Evolutionary conservation across 2,329 filamentous ascomycete species (phyloP).

Genomic region (Colletotrichum acutatum): DNA sequence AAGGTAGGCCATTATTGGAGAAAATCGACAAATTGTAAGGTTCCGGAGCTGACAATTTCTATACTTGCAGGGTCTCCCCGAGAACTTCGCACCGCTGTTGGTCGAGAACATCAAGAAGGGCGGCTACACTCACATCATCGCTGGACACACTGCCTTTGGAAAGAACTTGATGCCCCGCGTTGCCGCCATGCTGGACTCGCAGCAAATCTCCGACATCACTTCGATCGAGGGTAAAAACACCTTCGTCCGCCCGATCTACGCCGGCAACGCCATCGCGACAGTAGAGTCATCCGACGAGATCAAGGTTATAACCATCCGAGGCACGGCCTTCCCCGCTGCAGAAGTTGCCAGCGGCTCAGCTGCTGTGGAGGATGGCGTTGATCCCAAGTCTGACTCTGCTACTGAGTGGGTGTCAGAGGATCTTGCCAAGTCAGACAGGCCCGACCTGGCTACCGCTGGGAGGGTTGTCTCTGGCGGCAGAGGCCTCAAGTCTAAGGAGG

Average conservation of each 20-base stretch:
- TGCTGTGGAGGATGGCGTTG: constrained; percentile 81
- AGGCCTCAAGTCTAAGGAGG: constrained; percentile 96
- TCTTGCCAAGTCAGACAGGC: constrained; percentile 91
- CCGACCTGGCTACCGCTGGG: constrained; percentile 89
- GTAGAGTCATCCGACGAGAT: constrained; percentile 88
- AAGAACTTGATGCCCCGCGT: constrained; percentile 95
- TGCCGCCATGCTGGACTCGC: constrained; percentile 88
- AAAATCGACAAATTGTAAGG: not conserved
- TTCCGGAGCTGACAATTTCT: not conserved
- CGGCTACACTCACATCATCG: constrained; percentile 91
- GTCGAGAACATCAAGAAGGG: constrained; percentile 98
- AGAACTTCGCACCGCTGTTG: constrained; percentile 93
- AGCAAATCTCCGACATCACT: constrained; percentile 94
- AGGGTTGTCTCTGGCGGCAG: constrained; percentile 94
- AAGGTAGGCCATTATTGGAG: constrained; percentile 67
- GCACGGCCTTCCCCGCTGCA: constrained; percentile 87
- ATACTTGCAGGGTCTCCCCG: constrained; percentile 77
- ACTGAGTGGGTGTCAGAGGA: constrained; percentile 96
- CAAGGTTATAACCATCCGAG: constrained; percentile 92
- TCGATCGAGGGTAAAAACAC: constrained; percentile 89
- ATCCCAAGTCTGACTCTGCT: constrained; percentile 78
- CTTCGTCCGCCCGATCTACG: constrained; percentile 96
- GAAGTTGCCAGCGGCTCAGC: constrained; percentile 79
- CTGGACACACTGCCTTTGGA: constrained; percentile 93
- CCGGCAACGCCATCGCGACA: constrained; percentile 95